Base-by-base conservation (phyloP, 352 stramenopile species). In the Pythium sukuiense region DNA sequence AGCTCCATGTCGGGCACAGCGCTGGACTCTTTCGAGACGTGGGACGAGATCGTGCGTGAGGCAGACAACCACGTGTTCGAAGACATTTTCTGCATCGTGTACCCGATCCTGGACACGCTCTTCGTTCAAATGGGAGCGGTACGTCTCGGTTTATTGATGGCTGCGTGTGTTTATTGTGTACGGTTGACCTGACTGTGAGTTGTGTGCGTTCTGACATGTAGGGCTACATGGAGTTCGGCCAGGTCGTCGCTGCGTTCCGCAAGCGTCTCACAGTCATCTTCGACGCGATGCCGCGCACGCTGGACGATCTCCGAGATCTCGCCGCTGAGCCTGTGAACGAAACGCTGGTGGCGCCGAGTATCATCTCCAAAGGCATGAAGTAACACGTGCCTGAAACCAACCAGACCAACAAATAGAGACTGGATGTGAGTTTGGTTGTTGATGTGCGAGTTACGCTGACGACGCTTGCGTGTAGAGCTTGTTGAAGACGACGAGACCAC, bases 161-260 rank as follows among this genome's bases (percentile, higher is more conserved):
- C 20, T 24, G 20, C 20, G 26, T 37, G 24, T 16, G 37, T 37
- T 18, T n/a, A 6, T 0, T 46, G 2, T 43, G 14, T 29, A 33
- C 26, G 12, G 13, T 35, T 45, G 43, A 55, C 8, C 18, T 29
- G 29, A 30, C 59, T 33, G 6, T 60, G 18, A 24, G 20, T 24
- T 24, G 20, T 24, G 48, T 20, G 69, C 5, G 62, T 70, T 57
- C 62, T 63, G 12, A 72, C 16, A 39, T 43, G 29, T 62, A 95
- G 87, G 87, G 87, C 26, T 95, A 95, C 66, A 95, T 95, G 87
- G 87, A 95, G 65, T 95, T 95, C 76, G 87, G 87, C 1, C 85
- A 95, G 63, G 87, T 95, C 12, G 77, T 87, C 7, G 67, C 71
- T 1, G 80, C 85, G 5, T 94, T 94, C 60, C 83, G 84, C 24